Percentiles rank a stretch among this genome's conserved stretches.
Evolutionary conservation across 805 yeast genomes (phyloP).

Genomic region (Brettanomyces custersianus): DNA sequence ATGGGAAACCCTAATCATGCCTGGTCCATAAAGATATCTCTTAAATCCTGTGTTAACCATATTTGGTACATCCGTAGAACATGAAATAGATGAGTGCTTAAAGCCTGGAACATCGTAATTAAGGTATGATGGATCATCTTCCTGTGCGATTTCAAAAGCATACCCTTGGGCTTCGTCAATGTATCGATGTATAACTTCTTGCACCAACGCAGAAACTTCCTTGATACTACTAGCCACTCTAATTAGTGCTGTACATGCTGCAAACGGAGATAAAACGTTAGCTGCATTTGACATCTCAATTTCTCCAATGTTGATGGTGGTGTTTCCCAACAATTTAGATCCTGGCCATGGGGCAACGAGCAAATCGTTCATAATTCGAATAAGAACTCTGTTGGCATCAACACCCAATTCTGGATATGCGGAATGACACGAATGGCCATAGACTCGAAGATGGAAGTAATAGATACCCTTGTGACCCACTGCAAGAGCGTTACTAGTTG

Average conservation of each 20-base stretch:
- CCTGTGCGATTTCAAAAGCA: slow-evolving; percentile 8
- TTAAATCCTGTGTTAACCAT: slow-evolving; percentile 26
- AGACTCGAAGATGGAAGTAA: slow-evolving; percentile 31
- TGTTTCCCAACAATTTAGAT: slow-evolving; percentile 45
- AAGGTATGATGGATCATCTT: slow-evolving; percentile 34
- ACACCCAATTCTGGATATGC: slow-evolving; percentile 66
- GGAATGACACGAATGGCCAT: slow-evolving; percentile 55
- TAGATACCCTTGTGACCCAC: slow-evolving; percentile 62
- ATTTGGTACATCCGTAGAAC: slow-evolving; percentile 38
- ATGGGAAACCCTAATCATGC: slow-evolving; percentile 54
- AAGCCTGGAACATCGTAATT: slow-evolving; percentile 61
- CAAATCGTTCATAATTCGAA: slow-evolving; percentile 41
- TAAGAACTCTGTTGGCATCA: slow-evolving; percentile 48
- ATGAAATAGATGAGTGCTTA: slow-evolving; percentile 29
- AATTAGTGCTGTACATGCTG: slow-evolving; percentile 38
- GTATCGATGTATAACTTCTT: slow-evolving; percentile 22
- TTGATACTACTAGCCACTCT: slow-evolving; percentile 44
- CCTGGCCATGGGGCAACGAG: slow-evolving; percentile 37
- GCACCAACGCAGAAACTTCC: slow-evolving; percentile 28
- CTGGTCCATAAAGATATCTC: slow-evolving; percentile 59
- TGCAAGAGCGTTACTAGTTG: slow-evolving; percentile 61
- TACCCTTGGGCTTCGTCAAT: slow-evolving; percentile 12
- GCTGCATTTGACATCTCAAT: slow-evolving; percentile 56
- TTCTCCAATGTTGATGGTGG: slow-evolving; percentile 54
- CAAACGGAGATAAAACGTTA: slow-evolving; percentile 56